Base-by-base conservation (phyloP, 208 protist genomes). In the Wallacemonas collosoma region DNA sequence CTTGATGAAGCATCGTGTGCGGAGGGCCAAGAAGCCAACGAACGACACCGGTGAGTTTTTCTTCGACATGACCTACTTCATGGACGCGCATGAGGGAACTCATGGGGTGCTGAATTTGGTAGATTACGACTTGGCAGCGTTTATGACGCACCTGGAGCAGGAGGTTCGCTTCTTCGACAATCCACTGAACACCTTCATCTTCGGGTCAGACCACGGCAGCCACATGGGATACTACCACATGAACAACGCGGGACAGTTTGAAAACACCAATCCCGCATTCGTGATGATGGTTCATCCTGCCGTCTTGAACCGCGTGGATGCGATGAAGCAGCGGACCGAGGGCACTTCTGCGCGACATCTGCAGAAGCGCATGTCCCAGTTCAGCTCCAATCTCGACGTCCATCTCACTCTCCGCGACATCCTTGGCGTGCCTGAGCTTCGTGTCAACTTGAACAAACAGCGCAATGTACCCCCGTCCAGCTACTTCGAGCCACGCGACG, bases 201-300 rank as follows among this genome's bases (percentile, higher is more conserved):
- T 93, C 36, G 50, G 77, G 2, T 64, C 76, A 11, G 85, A 93
- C 58, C 88, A 91, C 60, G 88, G 88, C 2, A 91, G 84, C 65
- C 80, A 90, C 71, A 93, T 93, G 88, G 88, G 88, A 1, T 81
- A 68, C 60, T 90, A 93, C 71, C 81, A 73, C 53, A 81, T 81
- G 58, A 84, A 79, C 15, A 12, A 68, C 53, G 80, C 85, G 1
- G 88, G 88, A 2, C n/a, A 80, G 60, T 75, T 91, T 8, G 88
- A 93, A 71, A 78, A 81, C 35, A 80, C 82, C 4, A 79, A 77
- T 5, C 88, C 88, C 35, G 74, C 77, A 1, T 62, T 75, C 41
- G 35, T 86, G 39, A 70, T 81, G 58, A 61, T 85, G 39, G 53
- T 87, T 9, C 78, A 85, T 56, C 80, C 78, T 6, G 70, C 85